Evolutionary conservation across 2,329 filamentous ascomycete species (phyloP).

Genomic region (Apiospora phragmitis): DNA sequence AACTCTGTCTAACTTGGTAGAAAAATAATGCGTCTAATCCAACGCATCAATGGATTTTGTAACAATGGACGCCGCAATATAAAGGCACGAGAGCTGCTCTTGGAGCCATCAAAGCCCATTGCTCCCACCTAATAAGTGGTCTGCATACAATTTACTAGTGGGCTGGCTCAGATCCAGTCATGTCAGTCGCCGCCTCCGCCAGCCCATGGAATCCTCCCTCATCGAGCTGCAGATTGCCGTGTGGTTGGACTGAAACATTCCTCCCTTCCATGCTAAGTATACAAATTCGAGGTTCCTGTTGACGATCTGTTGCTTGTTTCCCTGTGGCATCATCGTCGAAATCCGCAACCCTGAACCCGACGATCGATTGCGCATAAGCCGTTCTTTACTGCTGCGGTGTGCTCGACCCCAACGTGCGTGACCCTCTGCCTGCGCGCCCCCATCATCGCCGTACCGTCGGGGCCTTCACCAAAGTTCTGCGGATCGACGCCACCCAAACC

Average conservation of each 20-base stretch:
- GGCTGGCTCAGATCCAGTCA: background rate
- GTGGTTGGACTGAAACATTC: background rate
- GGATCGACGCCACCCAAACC: constrained; percentile 4
- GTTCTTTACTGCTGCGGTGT: background rate
- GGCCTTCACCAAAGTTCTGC: background rate
- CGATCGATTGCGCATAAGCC: background rate
- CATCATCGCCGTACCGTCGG: background rate
- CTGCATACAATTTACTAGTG: background rate
- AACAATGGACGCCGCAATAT: background rate
- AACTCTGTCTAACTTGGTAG: background rate
- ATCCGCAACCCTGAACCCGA: background rate
- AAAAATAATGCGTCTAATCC: background rate
- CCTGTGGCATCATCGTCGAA: background rate
- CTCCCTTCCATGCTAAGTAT: background rate
- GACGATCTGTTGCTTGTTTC: background rate
- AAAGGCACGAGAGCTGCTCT: background rate
- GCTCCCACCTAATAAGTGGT: background rate
- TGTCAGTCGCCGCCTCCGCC: background rate
- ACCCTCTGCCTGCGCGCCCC: background rate
- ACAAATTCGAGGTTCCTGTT: background rate
- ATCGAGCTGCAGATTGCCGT: background rate
- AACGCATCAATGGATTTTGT: background rate
- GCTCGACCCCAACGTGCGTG: background rate
- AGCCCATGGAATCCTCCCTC: background rate
- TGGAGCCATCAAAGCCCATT: background rate